Percentiles rank a stretch among this genome's conserved stretches.
phyloP scores from a whole-genome alignment of 2,329 filamentous ascomycete genomes.

The Monilinia polystroma region DNA sequence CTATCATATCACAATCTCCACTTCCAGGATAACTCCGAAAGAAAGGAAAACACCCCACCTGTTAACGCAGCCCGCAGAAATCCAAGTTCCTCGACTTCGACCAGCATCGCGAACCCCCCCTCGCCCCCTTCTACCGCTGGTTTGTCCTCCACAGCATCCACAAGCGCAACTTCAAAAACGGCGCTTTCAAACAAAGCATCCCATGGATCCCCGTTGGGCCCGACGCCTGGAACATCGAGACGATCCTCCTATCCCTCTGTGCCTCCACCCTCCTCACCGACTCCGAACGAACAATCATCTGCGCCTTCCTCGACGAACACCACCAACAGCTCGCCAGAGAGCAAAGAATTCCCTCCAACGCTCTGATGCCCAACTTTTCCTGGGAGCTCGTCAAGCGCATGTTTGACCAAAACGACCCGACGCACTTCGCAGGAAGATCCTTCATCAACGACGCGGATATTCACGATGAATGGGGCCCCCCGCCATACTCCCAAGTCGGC shows the following conservation, averaged over 20 bases:
- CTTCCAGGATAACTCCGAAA: neutral
- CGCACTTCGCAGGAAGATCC: slow-evolving; percentile 2
- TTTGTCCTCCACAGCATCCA: slow-evolving; percentile 21
- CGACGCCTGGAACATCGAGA: slow-evolving; percentile 15
- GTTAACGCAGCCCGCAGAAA: neutral
- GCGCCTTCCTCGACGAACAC: slow-evolving; percentile 11
- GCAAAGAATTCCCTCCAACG: neutral
- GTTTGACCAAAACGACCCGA: slow-evolving; percentile 20
- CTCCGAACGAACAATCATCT: neutral
- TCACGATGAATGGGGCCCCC: neutral
- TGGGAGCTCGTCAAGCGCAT: slow-evolving; percentile 14
- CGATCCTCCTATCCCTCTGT: neutral
- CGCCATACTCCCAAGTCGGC: neutral
- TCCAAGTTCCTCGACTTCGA: neutral
- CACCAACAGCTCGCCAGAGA: neutral
- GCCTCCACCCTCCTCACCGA: neutral
- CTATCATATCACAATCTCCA: neutral
- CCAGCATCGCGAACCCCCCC: neutral
- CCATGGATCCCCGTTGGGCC: neutral
- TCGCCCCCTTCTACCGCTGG: slow-evolving; percentile 19
- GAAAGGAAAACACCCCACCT: too few relatives aligned
- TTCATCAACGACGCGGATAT: neutral
- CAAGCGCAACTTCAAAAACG: slow-evolving; percentile 16
- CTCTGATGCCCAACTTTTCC: neutral
- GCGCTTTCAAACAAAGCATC: neutral